Evolutionary conservation across 768 basidiomycete genomes (phyloP).

Genomic region (Pulveroboletus sp.): DNA sequence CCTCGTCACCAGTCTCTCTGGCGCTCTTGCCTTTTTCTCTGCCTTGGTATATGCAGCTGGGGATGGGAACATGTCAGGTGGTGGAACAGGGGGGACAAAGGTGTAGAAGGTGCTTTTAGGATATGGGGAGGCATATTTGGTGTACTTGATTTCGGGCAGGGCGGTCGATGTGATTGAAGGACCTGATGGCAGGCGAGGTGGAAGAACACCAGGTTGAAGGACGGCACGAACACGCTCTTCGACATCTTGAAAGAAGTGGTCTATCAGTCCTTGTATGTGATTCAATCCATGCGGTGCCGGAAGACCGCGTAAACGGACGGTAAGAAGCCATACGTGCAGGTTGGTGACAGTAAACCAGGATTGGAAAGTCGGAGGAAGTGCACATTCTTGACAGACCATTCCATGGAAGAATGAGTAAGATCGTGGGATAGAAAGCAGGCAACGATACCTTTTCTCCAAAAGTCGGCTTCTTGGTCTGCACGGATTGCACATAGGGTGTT

Average conservation of each 20-base stretch:
- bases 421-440: background rate
- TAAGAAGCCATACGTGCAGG: conserved; percentile 87
- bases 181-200: conserved; percentile 17
- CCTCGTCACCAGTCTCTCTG: conserved; percentile 72
- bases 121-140: conserved; percentile 20
- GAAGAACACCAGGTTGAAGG: conserved; percentile 51
- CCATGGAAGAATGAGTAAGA: background rate
- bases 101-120: conserved; percentile 23
- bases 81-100: conserved; percentile 23
- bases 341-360: conserved; percentile 96
- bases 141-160: conserved; percentile 9
- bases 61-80: conserved; percentile 25
- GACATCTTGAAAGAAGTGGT: conserved; percentile 93
- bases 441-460: conserved; percentile 64
- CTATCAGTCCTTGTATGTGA: conserved; percentile 79
- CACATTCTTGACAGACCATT: conserved; percentile 51
- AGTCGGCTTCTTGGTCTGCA: conserved; percentile 54
- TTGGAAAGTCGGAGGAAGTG: conserved; percentile 88
- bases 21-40: conserved; percentile 44
- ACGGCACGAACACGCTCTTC: conserved; percentile 85
- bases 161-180: conserved; percentile 7
- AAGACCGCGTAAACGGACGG: conserved; percentile 81
- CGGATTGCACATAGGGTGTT: conserved; percentile 48
- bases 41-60: conserved; percentile 25
- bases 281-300: conserved; percentile 58